These are phyloP conservation scores for Solanum tarijense DNA, from an alignment of 257 asterid species.

Conservation along the genomic window DNA sequence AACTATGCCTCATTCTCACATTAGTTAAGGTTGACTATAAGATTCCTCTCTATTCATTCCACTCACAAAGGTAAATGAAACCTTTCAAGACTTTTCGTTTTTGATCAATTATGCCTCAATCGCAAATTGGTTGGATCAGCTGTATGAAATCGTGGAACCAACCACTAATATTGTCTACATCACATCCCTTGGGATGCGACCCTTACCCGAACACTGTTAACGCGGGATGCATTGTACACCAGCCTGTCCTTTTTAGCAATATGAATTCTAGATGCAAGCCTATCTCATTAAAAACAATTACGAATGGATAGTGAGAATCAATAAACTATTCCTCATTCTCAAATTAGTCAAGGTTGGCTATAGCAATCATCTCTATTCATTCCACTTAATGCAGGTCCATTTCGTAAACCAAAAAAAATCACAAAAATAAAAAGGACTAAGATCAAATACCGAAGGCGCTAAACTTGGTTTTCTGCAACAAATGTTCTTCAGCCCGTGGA, in stretches of 20 bases:
- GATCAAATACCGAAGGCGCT: slow-evolving; percentile 70
- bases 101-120: neutral
- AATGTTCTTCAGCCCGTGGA: slow-evolving; percentile 92
- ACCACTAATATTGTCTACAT: neutral
- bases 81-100: neutral
- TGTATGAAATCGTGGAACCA: neutral
- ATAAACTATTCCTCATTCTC: neutral
- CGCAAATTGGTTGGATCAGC: neutral
- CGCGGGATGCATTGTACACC: neutral
- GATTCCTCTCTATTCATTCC: neutral
- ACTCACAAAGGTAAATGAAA: neutral
- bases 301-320: neutral
- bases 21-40: neutral
- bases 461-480: slow-evolving; percentile 81
- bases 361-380: neutral
- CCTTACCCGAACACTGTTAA: neutral
- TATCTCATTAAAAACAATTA: neutral
- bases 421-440: neutral
- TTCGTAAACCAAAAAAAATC: neutral
- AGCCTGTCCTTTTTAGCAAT: neutral
- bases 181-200: neutral
- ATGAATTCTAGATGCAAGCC: neutral
- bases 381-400: neutral
- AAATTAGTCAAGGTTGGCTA: neutral
- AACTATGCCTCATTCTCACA: neutral